Evolutionary conservation across 768 basidiomycete genomes (phyloP), one percentile per base, ranked within the genome.

Genomic region (Exidia glandulosa): DNA sequence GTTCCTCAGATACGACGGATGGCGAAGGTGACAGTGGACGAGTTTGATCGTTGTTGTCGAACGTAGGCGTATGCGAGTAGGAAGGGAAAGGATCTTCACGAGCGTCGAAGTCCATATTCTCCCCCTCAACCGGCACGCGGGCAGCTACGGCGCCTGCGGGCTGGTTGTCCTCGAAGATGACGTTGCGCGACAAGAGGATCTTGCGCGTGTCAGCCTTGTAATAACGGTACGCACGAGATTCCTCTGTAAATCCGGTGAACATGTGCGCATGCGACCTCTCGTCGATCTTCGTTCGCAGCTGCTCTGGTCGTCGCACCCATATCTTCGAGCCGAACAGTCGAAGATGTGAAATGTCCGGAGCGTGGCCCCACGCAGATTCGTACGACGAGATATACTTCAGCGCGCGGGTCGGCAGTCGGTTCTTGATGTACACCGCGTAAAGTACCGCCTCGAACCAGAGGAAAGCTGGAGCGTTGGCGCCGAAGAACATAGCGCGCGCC

Each of bases 401-500:
- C 0, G 63, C 58, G 4, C 56, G 25, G 1, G 65, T 66, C 0
- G 64, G 62, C 27, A 56, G 50, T 2, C 60, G 59, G 9, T 63
- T 64, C 50, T 63, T 61, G 60, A 68, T 56, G 60, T 64, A 50
- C 0, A 41, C 34, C 0, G 56, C 60, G 23, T 57, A 57, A 16
- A 30, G 14, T 3, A 57, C 32, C 0, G 60, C 60, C 12, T 61
- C 33, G 0, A 36, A 19, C 60, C 60, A 61, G 5, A 61, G 25
- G 3, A 29, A n/a, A 7, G 29, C 14, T 2, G 60, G 56, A 12
- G 37, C 29, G 32, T 56, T 27, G 16, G 33, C 29, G 3, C 56
- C 63, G 0, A 65, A 64, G 30, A 77, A 3, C 74, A 78, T 77
- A 0, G 72, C 65, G 0, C 64, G 30, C 1, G 62, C 67, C 2